Base-by-base conservation (phyloP, 2,329 filamentous ascomycete species). In the Sporothrix euskadiensis region DNA sequence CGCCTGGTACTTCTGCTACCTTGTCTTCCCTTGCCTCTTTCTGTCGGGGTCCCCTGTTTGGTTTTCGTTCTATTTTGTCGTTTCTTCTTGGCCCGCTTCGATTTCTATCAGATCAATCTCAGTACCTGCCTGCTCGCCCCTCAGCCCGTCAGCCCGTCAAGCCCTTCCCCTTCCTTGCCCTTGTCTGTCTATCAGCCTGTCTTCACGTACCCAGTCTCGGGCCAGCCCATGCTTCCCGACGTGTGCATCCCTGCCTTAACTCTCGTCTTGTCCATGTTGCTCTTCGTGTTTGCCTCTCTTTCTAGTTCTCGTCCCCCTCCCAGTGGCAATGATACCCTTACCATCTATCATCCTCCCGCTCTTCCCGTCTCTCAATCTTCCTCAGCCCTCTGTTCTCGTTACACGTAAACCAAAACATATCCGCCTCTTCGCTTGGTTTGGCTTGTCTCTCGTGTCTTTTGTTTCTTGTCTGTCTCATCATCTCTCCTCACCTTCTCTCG, bases 361-460 rank as follows among this genome's bases (percentile, higher is more conserved):
- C 22, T 69, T n/a, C 30, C 44, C 41, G 54, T 68, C 30, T 32
- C 54, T 35, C 65, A 69, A 6, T 65, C 32, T 57, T 49, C 26
- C 22, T 26, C 16, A 52, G 41, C 26, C 41, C 52, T 69, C 39
- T 66, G 47, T 8, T n/a, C 30, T 68, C 56, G 35, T 69, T 47
- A 68, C 61, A 47, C 39, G 61, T 66, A 39, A 12, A 19, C 22
- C 22, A 66, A 47, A 47, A 47, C 63, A 19, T 44, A 32, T 59
- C 63, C 61, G 10, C 52, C 59, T 44, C 61, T 47, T 66, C 61
- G 61, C 61, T 65, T 47, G n/a, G n/a, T 65, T 8, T 65, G 59
- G 63, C 32, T 49, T 19, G 10, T 32, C 12, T 49, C 39, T 69
- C 61, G 71, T 54, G 71, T 54, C 44, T 35, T 68, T 12, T n/a